Conservation (phyloP, 2,329 filamentous ascomycete species). For the Monosporascus sp. region DNA sequence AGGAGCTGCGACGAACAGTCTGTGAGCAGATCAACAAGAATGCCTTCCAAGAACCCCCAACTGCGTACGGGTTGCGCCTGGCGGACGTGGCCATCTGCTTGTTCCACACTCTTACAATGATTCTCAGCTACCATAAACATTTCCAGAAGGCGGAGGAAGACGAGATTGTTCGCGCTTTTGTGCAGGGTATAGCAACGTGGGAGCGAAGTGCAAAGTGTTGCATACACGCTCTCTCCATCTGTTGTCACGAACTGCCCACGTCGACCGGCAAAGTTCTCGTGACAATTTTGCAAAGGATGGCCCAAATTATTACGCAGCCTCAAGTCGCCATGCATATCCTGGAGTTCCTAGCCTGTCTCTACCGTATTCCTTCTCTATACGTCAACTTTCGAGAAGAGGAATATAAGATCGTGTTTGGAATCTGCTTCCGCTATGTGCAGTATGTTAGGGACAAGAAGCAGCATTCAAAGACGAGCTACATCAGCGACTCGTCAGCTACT, state of each 20-base stretch:
- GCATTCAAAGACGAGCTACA: constrained; percentile 38
- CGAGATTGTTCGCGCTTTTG: constrained; percentile 80
- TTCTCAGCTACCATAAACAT: constrained; percentile 83
- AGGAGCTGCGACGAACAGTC: constrained; percentile 66
- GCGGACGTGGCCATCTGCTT: constrained; percentile 85
- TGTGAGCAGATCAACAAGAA: constrained; percentile 79
- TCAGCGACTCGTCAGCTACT: constrained; percentile 34
- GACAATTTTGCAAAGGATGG: constrained; percentile 86
- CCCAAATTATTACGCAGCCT: constrained; percentile 90
- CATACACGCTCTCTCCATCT: constrained; percentile 90
- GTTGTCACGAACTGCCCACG: constrained; percentile 86
- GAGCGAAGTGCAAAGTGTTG: constrained; percentile 86
- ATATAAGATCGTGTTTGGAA: constrained; percentile 89
- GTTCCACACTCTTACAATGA: constrained; percentile 79
- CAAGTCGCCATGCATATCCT: constrained; percentile 90
- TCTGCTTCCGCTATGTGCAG: constrained; percentile 90
- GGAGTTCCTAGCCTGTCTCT: constrained; percentile 87
- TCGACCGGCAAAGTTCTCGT: constrained; percentile 83
- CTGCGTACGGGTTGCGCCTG: constrained; percentile 72
- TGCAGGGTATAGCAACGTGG: constrained; percentile 76
- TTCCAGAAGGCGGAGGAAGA: constrained; percentile 84
- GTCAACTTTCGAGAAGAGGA: constrained; percentile 88
- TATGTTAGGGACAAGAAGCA: constrained; percentile 68
- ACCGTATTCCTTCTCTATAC: constrained; percentile 76
- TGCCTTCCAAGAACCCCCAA: constrained; percentile 75